Evolutionary conservation across 2,329 filamentous ascomycete genomes (phyloP).

Genomic region (Rhinocladiella similis): DNA sequence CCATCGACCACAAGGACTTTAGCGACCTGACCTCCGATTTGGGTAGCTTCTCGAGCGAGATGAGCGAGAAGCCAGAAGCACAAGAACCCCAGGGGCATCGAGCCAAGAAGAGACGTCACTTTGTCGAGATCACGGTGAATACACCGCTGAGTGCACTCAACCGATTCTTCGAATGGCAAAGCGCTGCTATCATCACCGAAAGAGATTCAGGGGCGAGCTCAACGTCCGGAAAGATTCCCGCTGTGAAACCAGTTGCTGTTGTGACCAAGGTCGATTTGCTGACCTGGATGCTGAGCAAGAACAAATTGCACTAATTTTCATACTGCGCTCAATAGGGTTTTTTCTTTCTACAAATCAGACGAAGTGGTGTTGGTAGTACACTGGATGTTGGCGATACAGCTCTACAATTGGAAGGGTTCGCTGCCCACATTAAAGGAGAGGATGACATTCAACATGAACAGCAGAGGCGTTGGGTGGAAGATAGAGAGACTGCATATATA

Average conservation of each 20-base stretch:
- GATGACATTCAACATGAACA: neutral
- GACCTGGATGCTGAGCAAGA: constrained; percentile 81
- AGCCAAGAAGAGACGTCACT: constrained; percentile 58
- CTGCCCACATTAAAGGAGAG: no score
- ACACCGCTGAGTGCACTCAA: constrained; percentile 81
- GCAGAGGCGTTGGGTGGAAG: neutral
- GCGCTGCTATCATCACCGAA: constrained; percentile 90
- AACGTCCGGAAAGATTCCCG: constrained; percentile 41
- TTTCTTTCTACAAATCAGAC: no score
- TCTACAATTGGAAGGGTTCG: no score
- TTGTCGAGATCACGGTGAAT: constrained; percentile 91
- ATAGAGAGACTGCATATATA: no score
- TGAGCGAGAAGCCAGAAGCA: neutral
- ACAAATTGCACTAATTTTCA: constrained; percentile 33
- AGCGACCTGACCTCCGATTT: constrained; percentile 29
- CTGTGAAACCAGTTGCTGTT: constrained; percentile 78
- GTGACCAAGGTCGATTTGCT: constrained; percentile 93
- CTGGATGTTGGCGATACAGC: no score
- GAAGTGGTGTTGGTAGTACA: no score
- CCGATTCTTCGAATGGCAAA: constrained; percentile 89
- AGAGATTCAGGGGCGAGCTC: constrained; percentile 51
- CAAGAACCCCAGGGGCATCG: neutral
- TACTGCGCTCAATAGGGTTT: neutral
- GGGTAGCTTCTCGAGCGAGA: neutral
- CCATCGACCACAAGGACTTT: constrained; percentile 79